Percentiles rank a stretch among this genome's conserved stretches.
phyloP scores from a whole-genome alignment of 192 early-diverging fungal species.

The Geranomyces michiganensis region DNA sequence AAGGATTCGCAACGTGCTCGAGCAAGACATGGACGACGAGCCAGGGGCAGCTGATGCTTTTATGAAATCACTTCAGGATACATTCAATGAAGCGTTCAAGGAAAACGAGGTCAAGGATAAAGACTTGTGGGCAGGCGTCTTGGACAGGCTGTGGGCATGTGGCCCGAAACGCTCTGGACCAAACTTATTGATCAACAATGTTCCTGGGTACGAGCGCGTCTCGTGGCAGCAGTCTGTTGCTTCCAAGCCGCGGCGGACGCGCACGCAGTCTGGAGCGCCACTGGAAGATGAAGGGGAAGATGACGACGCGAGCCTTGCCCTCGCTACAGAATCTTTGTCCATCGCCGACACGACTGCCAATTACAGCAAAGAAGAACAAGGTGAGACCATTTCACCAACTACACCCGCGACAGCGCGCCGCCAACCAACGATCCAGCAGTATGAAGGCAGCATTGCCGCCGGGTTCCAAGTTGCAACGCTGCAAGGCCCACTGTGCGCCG shows the following conservation, averaged over 20 bases:
- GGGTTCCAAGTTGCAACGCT: slow-evolving; percentile 94
- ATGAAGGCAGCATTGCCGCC: slow-evolving; percentile 76
- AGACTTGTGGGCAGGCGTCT: slow-evolving; percentile 45
- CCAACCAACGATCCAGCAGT: slow-evolving; percentile 23
- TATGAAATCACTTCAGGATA: slow-evolving; percentile 36
- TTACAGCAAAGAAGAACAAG: too few relatives aligned
- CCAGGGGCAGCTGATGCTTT: slow-evolving; percentile 44
- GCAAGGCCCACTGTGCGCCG: slow-evolving; percentile 89
- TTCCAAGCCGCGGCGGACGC: slow-evolving; percentile 8
- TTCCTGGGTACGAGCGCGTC: slow-evolving; percentile 49
- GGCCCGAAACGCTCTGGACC: slow-evolving; percentile 81
- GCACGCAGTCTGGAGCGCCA: slow-evolving; percentile 21
- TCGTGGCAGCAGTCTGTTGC: slow-evolving; percentile 25
- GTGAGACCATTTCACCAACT: too few relatives aligned
- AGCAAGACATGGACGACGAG: slow-evolving; percentile 39
- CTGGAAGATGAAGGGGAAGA: background rate
- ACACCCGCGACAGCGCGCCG: background rate
- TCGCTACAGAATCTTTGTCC: background rate
- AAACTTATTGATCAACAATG: slow-evolving; percentile 74
- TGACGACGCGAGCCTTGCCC: background rate
- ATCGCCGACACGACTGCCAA: background rate
- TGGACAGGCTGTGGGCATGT: slow-evolving; percentile 76
- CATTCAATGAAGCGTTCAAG: slow-evolving; percentile 54
- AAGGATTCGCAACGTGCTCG: slow-evolving; percentile 60
- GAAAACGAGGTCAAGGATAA: slow-evolving; percentile 52